Conservation (phyloP, 176 grass and related monocot genomes). For the Urochloa ruziziensis region DNA sequence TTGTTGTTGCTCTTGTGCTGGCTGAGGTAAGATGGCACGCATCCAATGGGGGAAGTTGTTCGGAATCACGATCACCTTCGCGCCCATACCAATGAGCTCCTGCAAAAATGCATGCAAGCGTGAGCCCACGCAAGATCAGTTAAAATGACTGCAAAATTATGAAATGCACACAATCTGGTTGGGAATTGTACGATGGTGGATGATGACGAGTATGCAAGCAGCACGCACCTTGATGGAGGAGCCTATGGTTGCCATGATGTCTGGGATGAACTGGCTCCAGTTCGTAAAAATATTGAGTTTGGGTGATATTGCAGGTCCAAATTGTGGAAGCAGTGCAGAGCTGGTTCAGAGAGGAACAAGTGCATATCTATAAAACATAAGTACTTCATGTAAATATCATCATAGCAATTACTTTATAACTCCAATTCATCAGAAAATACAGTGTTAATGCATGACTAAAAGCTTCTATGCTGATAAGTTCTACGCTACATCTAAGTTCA, state of each 20-base stretch:
- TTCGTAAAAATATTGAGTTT: neutral
- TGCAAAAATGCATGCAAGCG: too few species aligned
- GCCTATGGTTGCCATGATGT: neutral
- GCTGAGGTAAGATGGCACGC: constrained; percentile 31
- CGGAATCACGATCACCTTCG: constrained; percentile 37
- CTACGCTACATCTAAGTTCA: neutral
- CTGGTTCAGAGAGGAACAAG: neutral
- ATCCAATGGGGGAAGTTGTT: constrained; percentile 54
- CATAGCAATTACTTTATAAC: too few species aligned
- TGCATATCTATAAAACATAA: neutral
- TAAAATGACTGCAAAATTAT: too few species aligned
- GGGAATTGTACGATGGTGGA: too few species aligned
- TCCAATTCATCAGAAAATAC: neutral
- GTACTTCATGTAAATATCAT: too few species aligned
- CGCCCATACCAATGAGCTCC: constrained; percentile 40
- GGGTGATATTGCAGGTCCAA: neutral
- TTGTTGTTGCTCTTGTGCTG: neutral
- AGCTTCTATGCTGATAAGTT: neutral
- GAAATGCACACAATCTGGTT: too few species aligned
- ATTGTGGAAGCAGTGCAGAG: neutral
- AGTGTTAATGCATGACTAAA: too few species aligned
- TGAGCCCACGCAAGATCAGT: too few species aligned
- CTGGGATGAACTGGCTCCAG: neutral
- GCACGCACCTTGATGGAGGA: too few species aligned
- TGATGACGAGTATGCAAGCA: too few species aligned